These are phyloP conservation scores for Carex pumila DNA, from an alignment of 176 grass and related monocot species.

Conservation along the genomic window DNA sequence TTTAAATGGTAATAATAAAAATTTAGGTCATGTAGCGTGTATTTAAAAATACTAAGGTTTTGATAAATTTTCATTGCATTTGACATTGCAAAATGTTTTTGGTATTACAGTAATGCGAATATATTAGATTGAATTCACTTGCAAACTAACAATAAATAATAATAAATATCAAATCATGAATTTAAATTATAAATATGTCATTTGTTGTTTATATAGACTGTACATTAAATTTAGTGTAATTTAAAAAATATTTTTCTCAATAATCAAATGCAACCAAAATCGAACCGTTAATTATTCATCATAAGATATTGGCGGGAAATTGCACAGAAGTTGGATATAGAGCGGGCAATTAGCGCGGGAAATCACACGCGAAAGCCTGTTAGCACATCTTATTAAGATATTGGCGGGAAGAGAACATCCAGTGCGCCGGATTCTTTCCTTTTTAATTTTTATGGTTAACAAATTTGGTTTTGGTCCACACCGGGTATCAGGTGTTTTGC, in stretches of 20 bases:
- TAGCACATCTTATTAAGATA: not conserved
- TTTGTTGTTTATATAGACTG: too few species aligned
- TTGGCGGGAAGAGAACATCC: constrained; percentile 10
- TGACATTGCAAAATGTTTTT: too few species aligned
- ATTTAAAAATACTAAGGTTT: not conserved
- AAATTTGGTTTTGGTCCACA: not conserved
- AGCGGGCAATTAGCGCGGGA: not conserved
- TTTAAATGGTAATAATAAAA: too few species aligned
- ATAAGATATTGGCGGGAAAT: constrained; percentile 1
- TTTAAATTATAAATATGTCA: too few species aligned
- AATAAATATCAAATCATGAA: too few species aligned
- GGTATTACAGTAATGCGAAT: too few species aligned
- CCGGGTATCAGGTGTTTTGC: not conserved
- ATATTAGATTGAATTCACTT: too few species aligned
- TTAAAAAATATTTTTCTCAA: too few species aligned
- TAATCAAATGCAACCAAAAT: too few species aligned
- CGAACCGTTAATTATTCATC: too few species aligned
- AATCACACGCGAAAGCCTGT: constrained; percentile 8
- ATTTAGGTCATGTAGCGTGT: not conserved
- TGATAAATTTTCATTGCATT: not conserved
- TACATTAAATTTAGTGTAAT: too few species aligned
- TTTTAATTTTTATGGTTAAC: not conserved
- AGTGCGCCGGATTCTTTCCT: not conserved
- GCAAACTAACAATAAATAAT: too few species aligned
- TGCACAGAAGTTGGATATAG: not conserved